A percentile compares a stretch with the other conserved stretches of the same genome.
phyloP scores from a whole-genome alignment of 441 rosid genomes.

The Geranium incanum region DNA sequence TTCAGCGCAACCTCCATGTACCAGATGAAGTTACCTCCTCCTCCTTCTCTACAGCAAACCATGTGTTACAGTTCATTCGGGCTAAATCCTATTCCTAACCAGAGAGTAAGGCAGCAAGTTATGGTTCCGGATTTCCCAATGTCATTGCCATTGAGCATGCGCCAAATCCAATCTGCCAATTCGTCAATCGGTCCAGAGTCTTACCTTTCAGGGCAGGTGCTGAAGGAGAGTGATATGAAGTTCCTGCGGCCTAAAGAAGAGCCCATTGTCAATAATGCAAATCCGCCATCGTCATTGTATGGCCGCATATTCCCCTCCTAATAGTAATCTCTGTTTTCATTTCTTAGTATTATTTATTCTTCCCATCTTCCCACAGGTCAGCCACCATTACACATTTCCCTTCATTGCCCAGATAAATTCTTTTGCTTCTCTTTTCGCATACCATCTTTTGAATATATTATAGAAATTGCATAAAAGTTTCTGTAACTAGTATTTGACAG shows the following conservation, averaged over 20 bases:
- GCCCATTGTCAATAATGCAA: background rate
- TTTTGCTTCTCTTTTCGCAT: background rate
- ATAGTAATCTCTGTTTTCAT: background rate
- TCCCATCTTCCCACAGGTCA: background rate
- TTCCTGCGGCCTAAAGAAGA: conserved; percentile 5
- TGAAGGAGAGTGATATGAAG: background rate
- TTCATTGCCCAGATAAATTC: background rate
- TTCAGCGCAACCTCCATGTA: conserved; percentile 26
- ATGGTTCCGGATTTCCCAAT: conserved; percentile 39
- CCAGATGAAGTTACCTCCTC: conserved; percentile 38
- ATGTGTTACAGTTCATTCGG: conserved; percentile 27
- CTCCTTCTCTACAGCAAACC: conserved; percentile 26
- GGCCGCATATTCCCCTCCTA: background rate
- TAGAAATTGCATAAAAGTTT: background rate
- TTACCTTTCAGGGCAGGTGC: conserved; percentile 24
- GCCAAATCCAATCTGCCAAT: conserved; percentile 19
- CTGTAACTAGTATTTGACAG: too few species aligned
- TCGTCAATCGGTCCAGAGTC: conserved; percentile 26
- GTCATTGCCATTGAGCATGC: conserved; percentile 34
- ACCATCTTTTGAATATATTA: background rate
- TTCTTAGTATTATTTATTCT: background rate
- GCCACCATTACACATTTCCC: background rate
- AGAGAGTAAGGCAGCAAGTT: conserved; percentile 21
- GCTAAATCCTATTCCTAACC: too few species aligned
- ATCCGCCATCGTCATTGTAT: background rate